Evolutionary conservation across 345 rosid genomes (phyloP).

Genomic region (Murraya koenigii): DNA sequence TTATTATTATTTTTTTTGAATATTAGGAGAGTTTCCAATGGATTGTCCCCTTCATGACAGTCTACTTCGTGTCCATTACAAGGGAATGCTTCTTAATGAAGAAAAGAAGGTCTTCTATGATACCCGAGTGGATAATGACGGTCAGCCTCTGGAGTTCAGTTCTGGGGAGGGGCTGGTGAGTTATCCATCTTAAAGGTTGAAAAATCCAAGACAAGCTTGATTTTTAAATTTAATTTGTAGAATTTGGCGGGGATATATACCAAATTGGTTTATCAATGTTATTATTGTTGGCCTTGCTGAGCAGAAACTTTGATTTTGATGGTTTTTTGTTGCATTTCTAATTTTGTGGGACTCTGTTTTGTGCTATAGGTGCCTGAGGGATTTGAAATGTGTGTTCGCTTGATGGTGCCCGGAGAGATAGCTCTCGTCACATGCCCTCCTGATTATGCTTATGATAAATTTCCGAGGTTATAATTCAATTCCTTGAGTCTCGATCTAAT

Average conservation of each 20-base stretch:
- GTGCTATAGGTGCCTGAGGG: constrained; percentile 83
- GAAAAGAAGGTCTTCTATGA: constrained; percentile 73
- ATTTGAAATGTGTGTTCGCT: constrained; percentile 93
- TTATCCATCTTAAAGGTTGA: constrained; percentile 14
- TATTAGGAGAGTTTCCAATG: constrained; percentile 96
- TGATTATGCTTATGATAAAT: constrained; percentile 94
- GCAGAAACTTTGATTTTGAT: constrained; percentile 3
- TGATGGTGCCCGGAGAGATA: constrained; percentile 92
- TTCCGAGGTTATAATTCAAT: constrained; percentile 54
- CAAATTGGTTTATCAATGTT: background rate
- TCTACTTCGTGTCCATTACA: constrained; percentile 74
- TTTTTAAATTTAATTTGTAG: background rate
- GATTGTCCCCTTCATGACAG: constrained; percentile 97
- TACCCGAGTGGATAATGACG: constrained; percentile 66
- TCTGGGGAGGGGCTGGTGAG: constrained; percentile 97
- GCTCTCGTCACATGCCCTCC: constrained; percentile 96
- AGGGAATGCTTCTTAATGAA: constrained; percentile 84
- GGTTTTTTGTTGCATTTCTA: background rate
- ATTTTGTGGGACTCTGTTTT: constrained; percentile 2
- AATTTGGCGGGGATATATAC: background rate
- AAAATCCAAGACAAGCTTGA: background rate
- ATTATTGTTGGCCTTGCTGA: background rate
- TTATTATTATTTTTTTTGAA: background rate
- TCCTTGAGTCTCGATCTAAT: constrained; percentile 8
- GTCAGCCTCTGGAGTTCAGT: constrained; percentile 85